phyloP scores from a whole-genome alignment of 352 stramenopile species.

The Aphanomyces cochlioides region DNA sequence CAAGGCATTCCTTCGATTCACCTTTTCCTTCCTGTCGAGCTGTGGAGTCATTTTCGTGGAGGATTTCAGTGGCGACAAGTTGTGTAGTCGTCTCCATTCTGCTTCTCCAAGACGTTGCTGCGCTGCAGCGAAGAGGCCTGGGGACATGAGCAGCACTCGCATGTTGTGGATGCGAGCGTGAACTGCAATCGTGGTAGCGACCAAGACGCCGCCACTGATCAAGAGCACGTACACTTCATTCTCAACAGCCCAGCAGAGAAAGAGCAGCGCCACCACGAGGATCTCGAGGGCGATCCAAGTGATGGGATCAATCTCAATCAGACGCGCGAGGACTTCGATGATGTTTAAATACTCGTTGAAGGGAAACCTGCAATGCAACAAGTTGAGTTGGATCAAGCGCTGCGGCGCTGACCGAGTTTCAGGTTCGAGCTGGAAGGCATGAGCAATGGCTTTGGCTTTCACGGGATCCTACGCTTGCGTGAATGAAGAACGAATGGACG shows the following conservation, averaged over 20 bases:
- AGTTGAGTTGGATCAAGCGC: background rate
- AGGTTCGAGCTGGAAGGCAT: constrained; percentile 58
- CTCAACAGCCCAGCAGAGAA: constrained; percentile 44
- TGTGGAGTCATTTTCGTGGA: too few relatives aligned
- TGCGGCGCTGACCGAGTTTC: constrained; percentile 33
- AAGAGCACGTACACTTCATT: constrained; percentile 50
- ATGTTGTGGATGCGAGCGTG: constrained; percentile 47
- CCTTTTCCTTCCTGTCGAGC: too few relatives aligned
- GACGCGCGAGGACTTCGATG: constrained; percentile 64
- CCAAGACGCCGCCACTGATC: constrained; percentile 39
- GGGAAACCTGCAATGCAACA: constrained; percentile 38
- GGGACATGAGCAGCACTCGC: constrained; percentile 49
- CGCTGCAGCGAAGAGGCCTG: constrained; percentile 48
- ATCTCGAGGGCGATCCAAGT: constrained; percentile 67
- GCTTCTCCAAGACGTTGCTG: constrained; percentile 53
- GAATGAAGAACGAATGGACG: background rate
- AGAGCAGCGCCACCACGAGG: constrained; percentile 47
- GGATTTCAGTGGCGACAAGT: too few relatives aligned
- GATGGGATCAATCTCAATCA: constrained; percentile 67
- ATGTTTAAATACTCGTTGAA: constrained; percentile 78
- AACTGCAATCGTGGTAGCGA: constrained; percentile 47
- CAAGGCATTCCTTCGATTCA: too few relatives aligned
- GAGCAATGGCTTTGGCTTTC: constrained; percentile 40
- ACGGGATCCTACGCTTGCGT: constrained; percentile 34
- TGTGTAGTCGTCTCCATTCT: constrained; percentile 48